Base-by-base conservation (phyloP, 805 yeast genomes). In the Suhomyces faveliae region DNA sequence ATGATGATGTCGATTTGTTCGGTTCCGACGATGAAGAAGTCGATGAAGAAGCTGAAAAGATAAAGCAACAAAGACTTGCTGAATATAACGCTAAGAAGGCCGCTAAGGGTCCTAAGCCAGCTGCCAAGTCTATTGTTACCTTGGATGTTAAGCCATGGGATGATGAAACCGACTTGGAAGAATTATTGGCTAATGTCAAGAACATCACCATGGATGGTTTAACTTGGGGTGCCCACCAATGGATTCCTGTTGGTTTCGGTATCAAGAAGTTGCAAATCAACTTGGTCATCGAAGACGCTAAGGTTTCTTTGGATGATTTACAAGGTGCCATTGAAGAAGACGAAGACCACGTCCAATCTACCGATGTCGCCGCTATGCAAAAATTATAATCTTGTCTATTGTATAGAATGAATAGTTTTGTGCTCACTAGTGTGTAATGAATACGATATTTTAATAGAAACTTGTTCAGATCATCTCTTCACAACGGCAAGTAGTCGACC, bases 71-170 rank as follows among this genome's bases (percentile, higher is more conserved):
- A 81, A 90, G 99, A 86, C 77, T 94, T 68, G 98, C 97, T 73
- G 97, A 84, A 73, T 94, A 94, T 84, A 87, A 89, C 68, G 96
- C 95, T 67, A 90, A 87, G 85, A 94, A 94, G 86, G 96, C 96
- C 61, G 85, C 92, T 62, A 87, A 87, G 80, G 95, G 95, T 71
- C 89, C 98, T 66, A 90, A 90, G 84, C 90, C 98, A 67, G 97
- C 96, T 76, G 97, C 99, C 70, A 94, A 94, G 83, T 89, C 97
- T 54, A 78, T 90, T 61, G 96, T 94, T 68, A 92, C 99, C 67
- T 70, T 94, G 65, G 99, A 94, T 65, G 96, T 94, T 64, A 94
- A 94, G 85, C 98, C 97, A 79, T 94, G 99, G 99, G 99, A 94
- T 77, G 99, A 94, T 69, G 98, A 94, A 83, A 94, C 99, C 63